phyloP scores from a whole-genome alignment of 1,139 yeast genomes.

The Suhomyces choctaworum region DNA sequence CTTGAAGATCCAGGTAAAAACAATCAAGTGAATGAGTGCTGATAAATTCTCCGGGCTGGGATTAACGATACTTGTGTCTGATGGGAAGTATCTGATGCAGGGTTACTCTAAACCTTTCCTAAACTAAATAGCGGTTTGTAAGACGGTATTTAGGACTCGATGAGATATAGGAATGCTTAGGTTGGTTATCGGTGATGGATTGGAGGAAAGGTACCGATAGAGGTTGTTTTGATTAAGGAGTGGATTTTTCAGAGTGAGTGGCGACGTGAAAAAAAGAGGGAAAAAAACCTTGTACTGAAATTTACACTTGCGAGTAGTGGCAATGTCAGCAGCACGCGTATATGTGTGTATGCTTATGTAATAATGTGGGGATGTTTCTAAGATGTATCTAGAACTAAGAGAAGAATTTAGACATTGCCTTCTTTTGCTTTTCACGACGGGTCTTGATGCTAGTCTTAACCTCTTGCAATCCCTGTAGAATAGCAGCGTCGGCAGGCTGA shows the following conservation, averaged over 20 bases:
- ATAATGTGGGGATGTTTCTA: constrained; percentile 4
- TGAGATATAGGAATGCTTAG: constrained; percentile 11
- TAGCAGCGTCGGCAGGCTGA: constrained; percentile 76
- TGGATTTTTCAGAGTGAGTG: constrained; percentile 19
- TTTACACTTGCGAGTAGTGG: constrained; percentile 9
- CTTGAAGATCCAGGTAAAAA: constrained; percentile 6
- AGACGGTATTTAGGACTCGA: constrained; percentile 8
- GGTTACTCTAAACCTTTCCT: constrained; percentile 15
- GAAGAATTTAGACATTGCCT: constrained; percentile 84
- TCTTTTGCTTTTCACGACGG: constrained; percentile 71
- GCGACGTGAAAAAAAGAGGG: constrained; percentile 15
- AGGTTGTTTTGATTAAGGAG: constrained; percentile 15
- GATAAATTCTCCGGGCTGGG: constrained; percentile 9
- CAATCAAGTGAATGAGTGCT: constrained; percentile 33
- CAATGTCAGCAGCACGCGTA: constrained; percentile 4
- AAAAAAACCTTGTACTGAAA: constrained; percentile 9
- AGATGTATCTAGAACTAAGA: constrained; percentile 7
- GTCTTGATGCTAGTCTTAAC: constrained; percentile 54
- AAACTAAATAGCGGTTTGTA: constrained; percentile 7
- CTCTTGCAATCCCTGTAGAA: constrained; percentile 63
- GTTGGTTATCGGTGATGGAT: constrained; percentile 14
- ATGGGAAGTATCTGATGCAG: constrained; percentile 10
- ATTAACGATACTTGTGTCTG: constrained; percentile 6
- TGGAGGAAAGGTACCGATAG: constrained; percentile 11
- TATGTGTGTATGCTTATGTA: constrained; percentile 3